Percentiles rank a stretch among this genome's conserved stretches.
phyloP scores from a whole-genome alignment of 495 filamentous ascomycete genomes.

The Tetracladium marchalianum region DNA sequence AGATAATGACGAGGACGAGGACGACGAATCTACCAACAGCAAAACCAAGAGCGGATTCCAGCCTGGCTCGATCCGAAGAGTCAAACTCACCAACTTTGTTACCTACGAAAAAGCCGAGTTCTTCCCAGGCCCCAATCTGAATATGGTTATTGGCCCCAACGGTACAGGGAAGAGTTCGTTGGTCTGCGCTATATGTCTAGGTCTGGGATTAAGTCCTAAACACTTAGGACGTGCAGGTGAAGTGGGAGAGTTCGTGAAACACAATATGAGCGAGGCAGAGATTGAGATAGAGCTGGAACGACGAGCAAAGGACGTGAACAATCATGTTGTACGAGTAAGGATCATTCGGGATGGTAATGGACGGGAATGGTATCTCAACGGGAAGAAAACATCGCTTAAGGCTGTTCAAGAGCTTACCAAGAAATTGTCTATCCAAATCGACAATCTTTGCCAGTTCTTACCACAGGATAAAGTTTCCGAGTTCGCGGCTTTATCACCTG shows the following conservation, averaged over 20 bases:
- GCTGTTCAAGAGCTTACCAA: slow-evolving; percentile 54
- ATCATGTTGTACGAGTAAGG: slow-evolving; percentile 61
- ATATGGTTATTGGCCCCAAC: slow-evolving; percentile 98
- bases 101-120: slow-evolving; percentile 90
- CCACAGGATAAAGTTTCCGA: slow-evolving; percentile 95
- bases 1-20: slow-evolving; percentile 5
- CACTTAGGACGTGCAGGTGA: slow-evolving; percentile 83
- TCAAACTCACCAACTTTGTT: slow-evolving; percentile 84
- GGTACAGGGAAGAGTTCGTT: slow-evolving; percentile 96
- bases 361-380: slow-evolving; percentile 62
- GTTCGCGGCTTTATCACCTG: slow-evolving; percentile 74
- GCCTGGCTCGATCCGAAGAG: slow-evolving; percentile 81
- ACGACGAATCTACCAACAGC: not conserved
- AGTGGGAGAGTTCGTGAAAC: slow-evolving; percentile 85
- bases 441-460: slow-evolving; percentile 96
- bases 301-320: slow-evolving; percentile 37
- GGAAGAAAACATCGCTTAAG: slow-evolving; percentile 42
- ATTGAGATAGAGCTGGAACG: slow-evolving; percentile 84
- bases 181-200: slow-evolving; percentile 93
- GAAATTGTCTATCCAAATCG: slow-evolving; percentile 78
- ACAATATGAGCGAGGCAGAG: slow-evolving; percentile 62
- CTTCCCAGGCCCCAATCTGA: slow-evolving; percentile 80
- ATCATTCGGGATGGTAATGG: slow-evolving; percentile 79
- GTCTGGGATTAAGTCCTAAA: slow-evolving; percentile 73
- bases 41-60: slow-evolving; percentile 30